phyloP scores from a whole-genome alignment of 345 rosid species.

The Sisymbrium irio region DNA sequence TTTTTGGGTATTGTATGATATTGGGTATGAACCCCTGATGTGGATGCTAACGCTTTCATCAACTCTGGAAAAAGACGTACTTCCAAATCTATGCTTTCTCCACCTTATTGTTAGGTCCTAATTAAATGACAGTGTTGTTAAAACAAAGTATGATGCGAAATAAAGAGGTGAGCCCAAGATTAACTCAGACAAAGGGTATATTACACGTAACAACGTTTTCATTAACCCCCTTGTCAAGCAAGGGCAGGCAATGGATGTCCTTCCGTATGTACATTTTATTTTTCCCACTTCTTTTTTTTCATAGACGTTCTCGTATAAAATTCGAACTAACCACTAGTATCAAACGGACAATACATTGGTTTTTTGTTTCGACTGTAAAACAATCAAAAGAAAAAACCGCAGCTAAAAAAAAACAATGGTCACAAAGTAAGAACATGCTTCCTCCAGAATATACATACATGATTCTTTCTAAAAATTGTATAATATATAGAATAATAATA shows the following conservation, averaged over 20 bases:
- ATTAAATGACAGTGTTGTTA: too few relatives aligned
- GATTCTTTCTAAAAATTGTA: neutral
- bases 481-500: neutral
- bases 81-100: conserved; percentile 67
- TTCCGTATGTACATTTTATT: neutral
- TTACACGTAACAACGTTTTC: neutral
- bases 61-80: conserved; percentile 50
- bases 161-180: too few relatives aligned
- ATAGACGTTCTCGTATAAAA: neutral
- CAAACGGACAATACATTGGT: neutral
- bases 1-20: too few relatives aligned
- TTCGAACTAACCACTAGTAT: neutral
- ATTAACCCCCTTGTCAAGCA: conserved; percentile 18
- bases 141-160: too few relatives aligned
- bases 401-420: neutral
- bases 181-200: neutral
- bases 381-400: neutral
- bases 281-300: neutral
- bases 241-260: neutral
- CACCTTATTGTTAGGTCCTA: too few relatives aligned
- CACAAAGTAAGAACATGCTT: neutral
- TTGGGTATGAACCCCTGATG: too few relatives aligned
- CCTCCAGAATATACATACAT: neutral
- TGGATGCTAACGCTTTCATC: conserved; percentile 64
- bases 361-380: neutral